phyloP scores from a whole-genome alignment of 2,329 filamentous ascomycete species.

The Botryosphaeria dothidea region DNA sequence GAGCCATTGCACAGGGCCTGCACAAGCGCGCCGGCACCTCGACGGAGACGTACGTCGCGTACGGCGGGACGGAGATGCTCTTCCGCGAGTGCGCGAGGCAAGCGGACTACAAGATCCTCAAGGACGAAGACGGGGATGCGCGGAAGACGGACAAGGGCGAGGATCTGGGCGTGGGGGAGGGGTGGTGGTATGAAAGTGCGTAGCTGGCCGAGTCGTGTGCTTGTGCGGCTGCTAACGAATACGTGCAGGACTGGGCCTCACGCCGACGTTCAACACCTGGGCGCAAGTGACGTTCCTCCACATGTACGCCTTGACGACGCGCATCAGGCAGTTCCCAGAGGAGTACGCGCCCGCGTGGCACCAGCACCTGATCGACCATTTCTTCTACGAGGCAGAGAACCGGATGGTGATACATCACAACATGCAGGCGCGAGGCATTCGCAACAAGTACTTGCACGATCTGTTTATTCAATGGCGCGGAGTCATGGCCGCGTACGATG shows the following conservation, averaged over 20 bases:
- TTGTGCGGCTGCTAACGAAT: background rate
- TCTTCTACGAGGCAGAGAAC: conserved; percentile 86
- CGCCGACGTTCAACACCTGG: conserved; percentile 92
- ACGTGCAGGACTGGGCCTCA: conserved; percentile 71
- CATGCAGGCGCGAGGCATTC: conserved; percentile 54
- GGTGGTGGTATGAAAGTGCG: conserved; percentile 82
- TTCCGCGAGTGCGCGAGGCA: conserved; percentile 73
- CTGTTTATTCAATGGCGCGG: conserved; percentile 93
- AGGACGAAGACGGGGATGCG: conserved; percentile 67
- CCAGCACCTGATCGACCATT: conserved; percentile 90
- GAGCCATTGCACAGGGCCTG: conserved; percentile 29
- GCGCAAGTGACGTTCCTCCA: conserved; percentile 94
- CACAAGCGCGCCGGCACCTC: conserved; percentile 35
- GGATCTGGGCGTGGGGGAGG: conserved; percentile 73
- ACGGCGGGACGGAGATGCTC: conserved; percentile 74
- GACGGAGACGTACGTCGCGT: conserved; percentile 72
- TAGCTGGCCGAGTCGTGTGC: conserved; percentile 17
- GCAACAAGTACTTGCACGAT: conserved; percentile 73
- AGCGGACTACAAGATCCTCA: conserved; percentile 75
- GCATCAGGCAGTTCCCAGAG: conserved; percentile 75
- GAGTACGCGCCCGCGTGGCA: conserved; percentile 75
- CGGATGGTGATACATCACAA: conserved; percentile 81
- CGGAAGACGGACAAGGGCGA: conserved; percentile 75
- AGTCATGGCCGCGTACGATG: conserved; percentile 79
- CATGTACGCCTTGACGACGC: conserved; percentile 86